These are phyloP conservation scores for Apostasia shenzhenica DNA, from an alignment of 106 monocot species.

Conservation along the genomic window DNA sequence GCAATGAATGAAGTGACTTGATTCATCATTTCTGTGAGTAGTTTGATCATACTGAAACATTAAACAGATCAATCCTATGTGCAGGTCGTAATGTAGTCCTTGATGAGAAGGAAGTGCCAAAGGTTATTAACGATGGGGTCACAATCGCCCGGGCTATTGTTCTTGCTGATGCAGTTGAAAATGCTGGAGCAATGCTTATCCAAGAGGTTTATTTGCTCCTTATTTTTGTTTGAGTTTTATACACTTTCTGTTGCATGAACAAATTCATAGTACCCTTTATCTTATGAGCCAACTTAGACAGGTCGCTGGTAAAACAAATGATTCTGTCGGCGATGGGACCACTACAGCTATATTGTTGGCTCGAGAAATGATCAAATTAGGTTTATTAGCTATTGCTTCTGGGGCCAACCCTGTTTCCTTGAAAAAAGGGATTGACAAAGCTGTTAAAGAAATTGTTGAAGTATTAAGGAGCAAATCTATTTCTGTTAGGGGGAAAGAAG, in stretches of 20 bases:
- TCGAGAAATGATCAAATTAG: conserved; percentile 84
- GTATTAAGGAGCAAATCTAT: conserved; percentile 44
- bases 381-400: conserved; percentile 62
- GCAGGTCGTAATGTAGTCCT: conserved; percentile 90
- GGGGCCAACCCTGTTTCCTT: conserved; percentile 86
- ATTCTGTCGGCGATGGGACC: conserved; percentile 86
- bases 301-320: conserved; percentile 94
- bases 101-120: conserved; percentile 82
- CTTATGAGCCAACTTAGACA: conserved; percentile 21
- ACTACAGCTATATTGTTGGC: conserved; percentile 87
- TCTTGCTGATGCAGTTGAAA: conserved; percentile 74
- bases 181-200: conserved; percentile 69
- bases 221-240: not conserved
- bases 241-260: not conserved
- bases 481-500: conserved; percentile 46
- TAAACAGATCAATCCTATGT: not conserved
- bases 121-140: conserved; percentile 97
- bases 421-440: conserved; percentile 89
- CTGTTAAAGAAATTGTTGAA: conserved; percentile 56
- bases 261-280: not conserved
- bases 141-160: conserved; percentile 87
- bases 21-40: no score
- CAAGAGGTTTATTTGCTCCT: conserved; percentile 56
- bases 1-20: no score
- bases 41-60: not conserved